Evolutionary conservation across 2,329 filamentous ascomycete genomes (phyloP).

Genomic region (Cytospora piceae): DNA sequence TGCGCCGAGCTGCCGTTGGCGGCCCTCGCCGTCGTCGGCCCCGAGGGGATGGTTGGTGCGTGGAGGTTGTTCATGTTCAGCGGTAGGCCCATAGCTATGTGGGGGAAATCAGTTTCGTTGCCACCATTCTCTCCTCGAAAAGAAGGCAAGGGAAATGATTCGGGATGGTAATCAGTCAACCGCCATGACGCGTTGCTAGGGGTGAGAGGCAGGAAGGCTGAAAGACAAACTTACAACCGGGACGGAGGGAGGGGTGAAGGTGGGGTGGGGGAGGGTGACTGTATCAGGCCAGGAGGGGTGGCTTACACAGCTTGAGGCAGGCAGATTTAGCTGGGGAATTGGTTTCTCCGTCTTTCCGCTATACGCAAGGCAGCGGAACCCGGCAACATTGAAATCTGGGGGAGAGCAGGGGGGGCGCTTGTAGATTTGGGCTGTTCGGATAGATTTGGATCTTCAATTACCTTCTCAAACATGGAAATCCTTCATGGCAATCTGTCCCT

Average conservation of each 20-base stretch:
- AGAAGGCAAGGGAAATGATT: not conserved
- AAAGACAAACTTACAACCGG: not conserved
- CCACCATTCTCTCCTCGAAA: conserved; percentile 24
- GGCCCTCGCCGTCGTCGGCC: conserved; percentile 66
- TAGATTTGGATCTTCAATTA: conserved; percentile 29
- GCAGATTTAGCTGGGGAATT: not conserved
- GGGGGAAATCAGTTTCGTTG: conserved; percentile 9
- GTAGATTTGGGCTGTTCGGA: not conserved
- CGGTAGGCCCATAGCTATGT: conserved; percentile 39
- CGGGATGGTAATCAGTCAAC: conserved; percentile 27
- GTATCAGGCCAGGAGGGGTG: not conserved
- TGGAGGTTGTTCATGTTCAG: conserved; percentile 60
- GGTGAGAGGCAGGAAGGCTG: not conserved
- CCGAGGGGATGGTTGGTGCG: conserved; percentile 69
- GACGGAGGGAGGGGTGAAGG: not conserved
- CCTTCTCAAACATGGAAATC: conserved; percentile 20
- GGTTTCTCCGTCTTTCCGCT: conserved; percentile 14
- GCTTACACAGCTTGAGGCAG: not conserved
- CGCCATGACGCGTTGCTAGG: conserved; percentile 26
- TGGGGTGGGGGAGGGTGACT: not conserved
- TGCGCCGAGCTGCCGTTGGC: conserved; percentile 66
- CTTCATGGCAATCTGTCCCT: conserved; percentile 23
- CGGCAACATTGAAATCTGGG: not conserved
- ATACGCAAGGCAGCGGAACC: not conserved
- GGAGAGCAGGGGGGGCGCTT: not conserved